Evolutionary conservation across 441 rosid species (phyloP).

Genomic region (Geranium incanum): DNA sequence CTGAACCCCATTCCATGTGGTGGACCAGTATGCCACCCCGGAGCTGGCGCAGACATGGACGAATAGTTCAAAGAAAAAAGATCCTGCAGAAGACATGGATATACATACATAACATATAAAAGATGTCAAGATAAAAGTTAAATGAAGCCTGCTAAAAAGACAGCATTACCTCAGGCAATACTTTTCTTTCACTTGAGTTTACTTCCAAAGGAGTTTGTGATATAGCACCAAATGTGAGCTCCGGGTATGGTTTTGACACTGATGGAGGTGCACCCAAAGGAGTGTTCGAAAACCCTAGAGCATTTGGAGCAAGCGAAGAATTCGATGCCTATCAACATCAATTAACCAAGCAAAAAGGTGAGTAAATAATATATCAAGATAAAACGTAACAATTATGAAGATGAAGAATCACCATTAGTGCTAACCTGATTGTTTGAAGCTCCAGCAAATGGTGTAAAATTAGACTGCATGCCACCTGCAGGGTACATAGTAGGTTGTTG

Average conservation of each 20-base stretch:
- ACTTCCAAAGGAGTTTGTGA: constrained; percentile 38
- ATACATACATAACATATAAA: background rate
- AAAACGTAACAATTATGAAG: background rate
- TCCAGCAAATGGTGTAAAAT: constrained; percentile 30
- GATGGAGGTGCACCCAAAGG: constrained; percentile 37
- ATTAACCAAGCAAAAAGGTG: constrained; percentile 9
- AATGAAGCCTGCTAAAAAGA: background rate
- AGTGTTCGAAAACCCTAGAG: constrained; percentile 35
- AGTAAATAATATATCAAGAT: background rate
- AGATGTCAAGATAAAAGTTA: constrained; percentile 2
- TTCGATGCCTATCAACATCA: constrained; percentile 54
- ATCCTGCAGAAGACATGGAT: constrained; percentile 46
- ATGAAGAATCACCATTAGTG: constrained; percentile 13
- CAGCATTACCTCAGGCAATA: constrained; percentile 62
- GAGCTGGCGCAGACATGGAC: constrained; percentile 42
- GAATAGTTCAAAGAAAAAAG: constrained; percentile 59
- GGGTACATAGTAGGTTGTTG: constrained; percentile 49
- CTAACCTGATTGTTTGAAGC: constrained; percentile 56
- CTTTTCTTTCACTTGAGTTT: constrained; percentile 54
- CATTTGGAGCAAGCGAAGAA: constrained; percentile 31
- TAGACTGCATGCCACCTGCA: constrained; percentile 33
- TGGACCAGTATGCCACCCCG: constrained; percentile 70
- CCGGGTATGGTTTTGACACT: constrained; percentile 27
- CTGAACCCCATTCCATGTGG: constrained; percentile 51
- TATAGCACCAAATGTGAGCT: constrained; percentile 26